A percentile compares a stretch with the other conserved stretches of the same genome.
Evolutionary conservation across 305 asterid species (phyloP).

Genomic region (Withania somnifera): DNA sequence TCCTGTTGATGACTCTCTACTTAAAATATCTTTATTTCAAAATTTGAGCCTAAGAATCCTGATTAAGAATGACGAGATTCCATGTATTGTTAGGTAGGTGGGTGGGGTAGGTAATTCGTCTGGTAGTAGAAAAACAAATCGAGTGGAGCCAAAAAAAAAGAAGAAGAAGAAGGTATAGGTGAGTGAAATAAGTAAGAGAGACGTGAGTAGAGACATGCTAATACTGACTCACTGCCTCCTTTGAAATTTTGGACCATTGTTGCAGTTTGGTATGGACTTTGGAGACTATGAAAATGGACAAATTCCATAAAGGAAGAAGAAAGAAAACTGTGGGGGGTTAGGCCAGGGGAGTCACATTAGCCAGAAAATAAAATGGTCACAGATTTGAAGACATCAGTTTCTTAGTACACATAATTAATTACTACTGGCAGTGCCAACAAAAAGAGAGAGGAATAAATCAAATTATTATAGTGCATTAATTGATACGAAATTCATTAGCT

Average conservation of each 20-base stretch:
- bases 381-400: neutral
- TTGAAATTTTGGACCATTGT: neutral
- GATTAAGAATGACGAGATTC: neutral
- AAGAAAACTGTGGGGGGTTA: neutral
- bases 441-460: too few relatives aligned
- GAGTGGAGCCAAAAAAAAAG: slow-evolving; percentile 14
- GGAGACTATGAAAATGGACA: slow-evolving; percentile 11
- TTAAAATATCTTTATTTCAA: neutral
- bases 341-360: neutral
- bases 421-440: too few relatives aligned
- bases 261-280: slow-evolving; percentile 2
- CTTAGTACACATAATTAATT: too few relatives aligned
- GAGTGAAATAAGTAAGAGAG: neutral
- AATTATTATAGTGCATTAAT: too few relatives aligned
- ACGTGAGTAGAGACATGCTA: neutral
- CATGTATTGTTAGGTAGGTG: neutral
- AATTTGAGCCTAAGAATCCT: neutral
- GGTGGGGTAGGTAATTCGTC: neutral
- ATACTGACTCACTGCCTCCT: neutral
- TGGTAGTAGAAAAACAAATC: neutral
- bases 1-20: too few relatives aligned
- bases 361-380: neutral
- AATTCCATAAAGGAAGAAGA: slow-evolving; percentile 2
- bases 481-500: too few relatives aligned
- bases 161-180: neutral